Conservation (phyloP, 1,284 basidiomycete species). For the Pseudozyma thailandica region DNA sequence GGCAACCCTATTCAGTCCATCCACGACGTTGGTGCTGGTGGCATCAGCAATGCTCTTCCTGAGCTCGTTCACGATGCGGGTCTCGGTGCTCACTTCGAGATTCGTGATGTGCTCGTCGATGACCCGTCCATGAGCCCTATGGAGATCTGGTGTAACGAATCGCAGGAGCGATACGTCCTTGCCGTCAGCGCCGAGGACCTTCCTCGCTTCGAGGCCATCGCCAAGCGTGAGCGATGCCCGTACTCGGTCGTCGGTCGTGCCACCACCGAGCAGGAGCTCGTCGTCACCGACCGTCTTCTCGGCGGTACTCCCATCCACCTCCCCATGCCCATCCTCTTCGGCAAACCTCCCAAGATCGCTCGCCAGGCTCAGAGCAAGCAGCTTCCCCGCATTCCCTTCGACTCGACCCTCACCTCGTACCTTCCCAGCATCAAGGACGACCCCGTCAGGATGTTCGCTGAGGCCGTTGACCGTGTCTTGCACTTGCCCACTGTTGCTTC, state of each 20-base stretch:
- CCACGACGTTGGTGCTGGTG: conserved; percentile 97
- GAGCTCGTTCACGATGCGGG: conserved; percentile 95
- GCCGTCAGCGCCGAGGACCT: conserved; percentile 69
- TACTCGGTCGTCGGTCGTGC: conserved; percentile 90
- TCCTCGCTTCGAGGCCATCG: conserved; percentile 78
- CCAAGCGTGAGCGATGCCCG: conserved; percentile 88
- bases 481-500: conserved; percentile 91
- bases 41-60: conserved; percentile 93
- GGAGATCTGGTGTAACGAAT: conserved; percentile 99
- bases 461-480: conserved; percentile 82
- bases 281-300: conserved; percentile 88
- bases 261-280: conserved; percentile 78
- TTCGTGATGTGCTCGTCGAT: conserved; percentile 89
- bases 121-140: conserved; percentile 96
- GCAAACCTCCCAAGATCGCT: conserved; percentile 93
- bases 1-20: conserved; percentile 88
- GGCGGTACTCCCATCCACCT: conserved; percentile 84
- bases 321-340: conserved; percentile 94
- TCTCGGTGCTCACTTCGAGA: conserved; percentile 92
- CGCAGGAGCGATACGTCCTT: conserved; percentile 96
- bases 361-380: conserved; percentile 76
- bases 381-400: conserved; percentile 75
- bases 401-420: conserved; percentile 77
- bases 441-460: conserved; percentile 69
- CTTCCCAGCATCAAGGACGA: conserved; percentile 70